Base-by-base conservation (phyloP, 495 filamentous ascomycete species). In the Penicillium herquei region DNA sequence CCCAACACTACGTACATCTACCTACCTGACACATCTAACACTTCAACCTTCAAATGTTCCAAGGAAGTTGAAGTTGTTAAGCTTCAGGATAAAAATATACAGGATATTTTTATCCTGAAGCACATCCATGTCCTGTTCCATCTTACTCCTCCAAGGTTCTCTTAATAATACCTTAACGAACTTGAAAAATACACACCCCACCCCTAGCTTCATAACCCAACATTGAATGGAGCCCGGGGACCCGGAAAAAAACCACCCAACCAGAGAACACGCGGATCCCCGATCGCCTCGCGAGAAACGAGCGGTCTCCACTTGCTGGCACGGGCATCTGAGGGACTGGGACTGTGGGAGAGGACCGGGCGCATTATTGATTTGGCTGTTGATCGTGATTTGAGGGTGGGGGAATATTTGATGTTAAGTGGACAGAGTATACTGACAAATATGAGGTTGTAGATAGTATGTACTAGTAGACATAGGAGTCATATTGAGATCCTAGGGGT, bases 271-370 rank as follows among this genome's bases (percentile, higher is more conserved):
- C 21, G 16, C 34, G 34, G 14, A 49, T 3, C 14, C 35, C 44
- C 35, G 30, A 49, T 42, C 44, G 37, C n/a, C 34, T 47, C 21
- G 16, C 21, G 42, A 41, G 41, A 55, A 44, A 16, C 39, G 14
- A 42, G 18, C 37, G 37, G 21, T 26, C 40, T 51, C 54, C 54
- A 56, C 54, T 47, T 39, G 17, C 13, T n/a, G 48, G 54, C 47
- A 41, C 40, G 13, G 41, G 43, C 43, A 32, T 44, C 21, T 44
- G 16, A 17, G 34, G 34, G 7, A 37, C 34, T 10, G 42, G 39
- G 7, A 41, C 39, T 41, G n/a, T n/a, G 7, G 39, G 10, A 17
- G 12, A n/a, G 39, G 21, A 11, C 18, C 42, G 42, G 42, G 42
- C 42, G 21, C 42, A 44, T 46, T 46, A 46, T 46, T 46, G 43